A percentile compares a stretch with the other conserved stretches of the same genome.
Conservation (phyloP, 2,329 filamentous ascomycete species). For the Paecilomyces sp. region DNA sequence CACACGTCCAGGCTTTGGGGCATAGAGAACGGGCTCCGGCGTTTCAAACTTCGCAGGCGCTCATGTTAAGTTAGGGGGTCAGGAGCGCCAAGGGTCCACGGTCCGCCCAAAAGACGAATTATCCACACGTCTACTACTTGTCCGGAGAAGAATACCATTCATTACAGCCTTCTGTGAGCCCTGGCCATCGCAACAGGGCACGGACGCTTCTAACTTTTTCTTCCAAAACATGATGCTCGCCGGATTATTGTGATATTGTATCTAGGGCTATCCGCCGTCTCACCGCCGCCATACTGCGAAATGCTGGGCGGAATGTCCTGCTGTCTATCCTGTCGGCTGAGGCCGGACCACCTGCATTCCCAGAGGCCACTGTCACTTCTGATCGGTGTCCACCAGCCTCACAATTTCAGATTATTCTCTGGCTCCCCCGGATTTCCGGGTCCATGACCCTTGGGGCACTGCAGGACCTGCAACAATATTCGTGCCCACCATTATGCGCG, state of each 20-base stretch:
- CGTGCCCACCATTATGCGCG: neutral
- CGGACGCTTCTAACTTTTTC: neutral
- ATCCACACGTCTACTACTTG: neutral
- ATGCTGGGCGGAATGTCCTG: neutral
- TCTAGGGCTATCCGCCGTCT: neutral
- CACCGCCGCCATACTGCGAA: neutral
- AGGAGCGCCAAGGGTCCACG: neutral
- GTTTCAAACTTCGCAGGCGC: conserved; percentile 14
- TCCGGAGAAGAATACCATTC: neutral
- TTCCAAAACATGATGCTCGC: neutral
- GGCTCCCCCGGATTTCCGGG: neutral
- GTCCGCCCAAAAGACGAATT: neutral
- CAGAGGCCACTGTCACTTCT: neutral
- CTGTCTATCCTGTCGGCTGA: neutral
- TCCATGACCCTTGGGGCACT: neutral
- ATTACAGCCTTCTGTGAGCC: neutral
- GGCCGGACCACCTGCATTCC: neutral
- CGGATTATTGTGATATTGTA: neutral
- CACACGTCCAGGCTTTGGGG: neutral
- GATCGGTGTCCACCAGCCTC: neutral
- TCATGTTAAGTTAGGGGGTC: neutral
- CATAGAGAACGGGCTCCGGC: conserved; percentile 9
- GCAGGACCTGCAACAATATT: neutral
- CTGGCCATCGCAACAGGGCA: neutral
- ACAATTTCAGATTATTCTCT: neutral